Evolutionary conservation across 1,284 basidiomycete genomes (phyloP).

Genomic region (Pseudozyma tsukubaensis): DNA sequence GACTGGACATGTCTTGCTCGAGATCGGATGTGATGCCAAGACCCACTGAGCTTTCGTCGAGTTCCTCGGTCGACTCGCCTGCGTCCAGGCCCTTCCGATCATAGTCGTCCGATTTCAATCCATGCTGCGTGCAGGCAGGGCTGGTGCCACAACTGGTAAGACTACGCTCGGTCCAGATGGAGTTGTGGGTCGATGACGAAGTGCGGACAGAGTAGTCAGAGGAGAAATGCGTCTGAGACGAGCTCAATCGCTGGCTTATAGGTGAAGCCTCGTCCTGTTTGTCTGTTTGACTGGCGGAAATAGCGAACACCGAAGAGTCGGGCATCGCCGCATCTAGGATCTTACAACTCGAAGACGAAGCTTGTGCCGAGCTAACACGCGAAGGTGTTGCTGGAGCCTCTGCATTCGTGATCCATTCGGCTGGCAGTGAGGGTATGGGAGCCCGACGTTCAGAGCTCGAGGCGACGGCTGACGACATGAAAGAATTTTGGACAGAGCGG

Average conservation of each 20-base stretch:
- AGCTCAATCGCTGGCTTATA: constrained; percentile 24
- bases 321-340: neutral
- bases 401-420: constrained; percentile 20
- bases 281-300: constrained; percentile 2
- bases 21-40: constrained; percentile 48
- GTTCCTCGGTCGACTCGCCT: constrained; percentile 34
- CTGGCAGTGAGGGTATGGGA: constrained; percentile 28
- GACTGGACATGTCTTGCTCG: constrained; percentile 22
- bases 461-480: neutral
- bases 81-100: neutral
- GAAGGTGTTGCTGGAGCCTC: constrained; percentile 13
- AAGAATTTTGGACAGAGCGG: constrained; percentile 1
- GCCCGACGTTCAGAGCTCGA: constrained; percentile 8
- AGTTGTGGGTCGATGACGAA: constrained; percentile 41
- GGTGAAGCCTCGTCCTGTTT: constrained; percentile 17
- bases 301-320: constrained; percentile 18
- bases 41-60: constrained; percentile 39
- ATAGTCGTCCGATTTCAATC: constrained; percentile 11
- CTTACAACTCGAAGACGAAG: neutral
- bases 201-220: constrained; percentile 36
- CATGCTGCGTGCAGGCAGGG: constrained; percentile 30
- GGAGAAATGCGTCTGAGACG: constrained; percentile 25
- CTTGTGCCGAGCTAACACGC: constrained; percentile 17
- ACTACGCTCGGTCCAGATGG: constrained; percentile 46
- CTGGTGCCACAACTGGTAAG: constrained; percentile 41